These are phyloP conservation scores for Pestalotiopsis sp. DNA, from an alignment of 2,329 filamentous ascomycete species.

Conservation along the genomic window DNA sequence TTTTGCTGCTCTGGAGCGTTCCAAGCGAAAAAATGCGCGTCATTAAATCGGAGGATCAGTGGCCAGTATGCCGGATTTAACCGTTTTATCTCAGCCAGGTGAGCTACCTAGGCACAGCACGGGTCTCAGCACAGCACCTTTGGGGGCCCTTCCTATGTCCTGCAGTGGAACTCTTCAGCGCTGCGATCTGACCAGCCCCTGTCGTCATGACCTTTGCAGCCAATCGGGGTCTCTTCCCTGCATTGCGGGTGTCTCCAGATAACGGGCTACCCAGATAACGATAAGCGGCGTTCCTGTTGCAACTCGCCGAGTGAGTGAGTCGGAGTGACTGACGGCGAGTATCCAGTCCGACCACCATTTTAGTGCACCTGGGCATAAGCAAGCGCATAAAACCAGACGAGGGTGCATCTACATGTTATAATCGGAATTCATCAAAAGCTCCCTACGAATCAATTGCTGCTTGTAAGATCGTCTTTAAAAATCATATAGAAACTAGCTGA, in stretches of 20 bases:
- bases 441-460: not conserved
- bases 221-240: conserved; percentile 4
- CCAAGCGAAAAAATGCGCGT: conserved; percentile 19
- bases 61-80: conserved; percentile 3
- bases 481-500: not conserved
- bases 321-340: not conserved
- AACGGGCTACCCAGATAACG: not conserved
- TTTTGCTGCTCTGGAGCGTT: conserved; percentile 12
- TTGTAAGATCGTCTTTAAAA: not conserved
- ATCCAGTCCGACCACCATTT: not conserved
- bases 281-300: not conserved
- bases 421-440: not conserved
- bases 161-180: not conserved
- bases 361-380: not conserved
- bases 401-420: not conserved
- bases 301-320: not conserved
- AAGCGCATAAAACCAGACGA: not conserved
- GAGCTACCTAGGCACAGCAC: not conserved
- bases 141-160: not conserved
- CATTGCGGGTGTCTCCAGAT: not conserved
- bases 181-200: not conserved
- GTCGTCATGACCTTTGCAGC: not conserved
- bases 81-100: not conserved
- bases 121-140: not conserved
- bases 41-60: conserved; percentile 19